Conservation (phyloP, 495 filamentous ascomycete species). For the Neurospora sp. region DNA sequence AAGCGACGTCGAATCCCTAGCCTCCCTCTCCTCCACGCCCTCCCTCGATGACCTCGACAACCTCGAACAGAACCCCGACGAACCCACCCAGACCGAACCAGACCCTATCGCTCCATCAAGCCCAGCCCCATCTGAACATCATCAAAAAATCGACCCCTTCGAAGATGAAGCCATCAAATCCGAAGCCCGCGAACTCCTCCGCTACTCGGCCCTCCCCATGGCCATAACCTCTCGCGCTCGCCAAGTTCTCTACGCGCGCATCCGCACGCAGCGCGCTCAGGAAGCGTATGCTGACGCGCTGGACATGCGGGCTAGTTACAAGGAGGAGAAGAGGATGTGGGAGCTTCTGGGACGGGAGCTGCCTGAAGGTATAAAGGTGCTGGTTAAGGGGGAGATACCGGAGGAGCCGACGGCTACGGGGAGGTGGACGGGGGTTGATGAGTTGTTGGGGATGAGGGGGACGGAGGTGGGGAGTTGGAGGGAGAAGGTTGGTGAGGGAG, state of each 20-base stretch:
- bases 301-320: conserved; percentile 39
- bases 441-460: conserved; percentile 41
- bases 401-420: not conserved
- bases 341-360: conserved; percentile 32
- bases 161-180: conserved; percentile 7
- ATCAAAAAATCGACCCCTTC: conserved; percentile 17
- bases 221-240: conserved; percentile 5
- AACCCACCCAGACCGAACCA: not conserved
- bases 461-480: conserved; percentile 6
- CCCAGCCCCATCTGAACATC: conserved; percentile 10
- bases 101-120: not conserved
- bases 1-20: not conserved
- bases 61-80: not conserved
- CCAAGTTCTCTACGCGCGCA: conserved; percentile 14
- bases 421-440: conserved; percentile 4
- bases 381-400: conserved; percentile 25
- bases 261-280: conserved; percentile 24
- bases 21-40: not conserved
- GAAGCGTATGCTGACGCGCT: conserved; percentile 44
- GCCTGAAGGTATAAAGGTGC: conserved; percentile 39
- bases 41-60: not conserved
- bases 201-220: conserved; percentile 16
- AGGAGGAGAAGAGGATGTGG: conserved; percentile 51
- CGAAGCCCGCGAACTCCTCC: conserved; percentile 19
- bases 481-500: not conserved